Evolutionary conservation across 805 yeast genomes (phyloP).

Genomic region (Starmerella etchellsii): DNA sequence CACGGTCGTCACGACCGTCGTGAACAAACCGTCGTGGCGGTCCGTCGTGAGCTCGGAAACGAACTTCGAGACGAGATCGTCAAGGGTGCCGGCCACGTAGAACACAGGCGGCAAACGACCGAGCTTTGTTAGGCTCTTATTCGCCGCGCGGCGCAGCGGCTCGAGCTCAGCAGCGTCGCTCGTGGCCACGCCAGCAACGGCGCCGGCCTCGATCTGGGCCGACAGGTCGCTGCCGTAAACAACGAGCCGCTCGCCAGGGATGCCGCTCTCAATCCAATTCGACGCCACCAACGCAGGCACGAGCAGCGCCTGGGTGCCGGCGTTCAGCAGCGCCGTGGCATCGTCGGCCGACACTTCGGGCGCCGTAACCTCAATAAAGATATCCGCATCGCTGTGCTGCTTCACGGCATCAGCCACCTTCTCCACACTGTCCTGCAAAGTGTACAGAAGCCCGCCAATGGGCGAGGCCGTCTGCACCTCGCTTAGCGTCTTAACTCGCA

Average conservation of each 20-base stretch:
- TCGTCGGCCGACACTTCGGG: constrained; percentile 26
- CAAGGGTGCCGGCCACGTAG: constrained; percentile 9
- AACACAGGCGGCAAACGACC: constrained; percentile 19
- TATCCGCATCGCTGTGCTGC: neutral
- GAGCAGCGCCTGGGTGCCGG: constrained; percentile 40
- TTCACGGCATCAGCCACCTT: constrained; percentile 2
- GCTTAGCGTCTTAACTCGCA: constrained; percentile 1
- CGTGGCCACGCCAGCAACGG: constrained; percentile 16
- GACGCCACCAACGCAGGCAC: constrained; percentile 27
- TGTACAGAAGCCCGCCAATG: constrained; percentile 10
- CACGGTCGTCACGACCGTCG: constrained; percentile 67
- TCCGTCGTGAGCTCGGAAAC: constrained; percentile 31
- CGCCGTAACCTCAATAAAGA: neutral
- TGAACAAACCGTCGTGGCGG: constrained; percentile 70
- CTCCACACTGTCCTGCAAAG: constrained; percentile 1
- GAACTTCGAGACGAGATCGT: constrained; percentile 8
- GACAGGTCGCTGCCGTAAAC: constrained; percentile 18
- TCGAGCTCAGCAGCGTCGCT: constrained; percentile 3
- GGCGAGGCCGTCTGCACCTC: constrained; percentile 7
- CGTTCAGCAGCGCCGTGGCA: constrained; percentile 42
- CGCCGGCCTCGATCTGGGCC: constrained; percentile 5
- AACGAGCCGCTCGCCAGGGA: constrained; percentile 39
- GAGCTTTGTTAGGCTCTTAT: constrained; percentile 9
- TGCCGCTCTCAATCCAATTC: constrained; percentile 34
- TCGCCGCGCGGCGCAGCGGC: constrained; percentile 11